Conservation (phyloP, 2,329 filamentous ascomycete species). For the Sordariomycetes sp. region DNA sequence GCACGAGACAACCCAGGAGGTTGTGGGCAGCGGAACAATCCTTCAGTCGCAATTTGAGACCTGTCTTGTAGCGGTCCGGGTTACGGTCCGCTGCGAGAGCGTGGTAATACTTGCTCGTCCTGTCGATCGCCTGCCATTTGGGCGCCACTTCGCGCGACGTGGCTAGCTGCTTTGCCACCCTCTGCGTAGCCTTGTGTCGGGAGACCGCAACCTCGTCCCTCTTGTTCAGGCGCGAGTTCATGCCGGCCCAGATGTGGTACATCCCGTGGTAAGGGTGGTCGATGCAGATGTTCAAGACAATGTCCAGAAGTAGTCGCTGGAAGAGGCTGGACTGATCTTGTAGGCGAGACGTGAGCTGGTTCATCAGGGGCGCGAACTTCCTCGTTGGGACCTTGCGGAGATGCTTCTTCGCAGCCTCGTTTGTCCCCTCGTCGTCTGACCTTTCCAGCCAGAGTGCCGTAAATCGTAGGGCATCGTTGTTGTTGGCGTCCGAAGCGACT, state of each 20-base stretch:
- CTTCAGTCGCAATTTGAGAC: conserved; percentile 52
- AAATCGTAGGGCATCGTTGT: conserved; percentile 84
- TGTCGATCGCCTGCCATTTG: conserved; percentile 63
- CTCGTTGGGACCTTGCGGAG: conserved; percentile 69
- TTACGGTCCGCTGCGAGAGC: conserved; percentile 55
- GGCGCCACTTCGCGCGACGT: conserved; percentile 35
- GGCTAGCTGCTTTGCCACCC: conserved; percentile 51
- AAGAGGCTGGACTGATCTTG: conserved; percentile 60
- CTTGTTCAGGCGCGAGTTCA: conserved; percentile 54
- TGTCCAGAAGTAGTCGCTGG: conserved; percentile 59
- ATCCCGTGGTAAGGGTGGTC: conserved; percentile 96
- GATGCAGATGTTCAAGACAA: conserved; percentile 75
- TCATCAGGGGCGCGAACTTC: conserved; percentile 90
- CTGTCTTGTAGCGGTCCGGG: conserved; percentile 54
- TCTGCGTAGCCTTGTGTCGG: conserved; percentile 62
- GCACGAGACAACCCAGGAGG: conserved; percentile 52
- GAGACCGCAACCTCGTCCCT: conserved; percentile 67
- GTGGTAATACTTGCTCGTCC: conserved; percentile 59
- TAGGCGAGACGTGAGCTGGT: conserved; percentile 89
- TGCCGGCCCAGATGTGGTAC: conserved; percentile 88
- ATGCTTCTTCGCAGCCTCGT: conserved; percentile 61
- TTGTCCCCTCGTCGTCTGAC: conserved; percentile 64
- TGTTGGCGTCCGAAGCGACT: conserved; percentile 74
- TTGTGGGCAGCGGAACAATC: conserved; percentile 52
- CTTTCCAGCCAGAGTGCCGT: conserved; percentile 91